Conservation (phyloP, 2,329 filamentous ascomycete genomes). For the Aspergillus sp. region DNA sequence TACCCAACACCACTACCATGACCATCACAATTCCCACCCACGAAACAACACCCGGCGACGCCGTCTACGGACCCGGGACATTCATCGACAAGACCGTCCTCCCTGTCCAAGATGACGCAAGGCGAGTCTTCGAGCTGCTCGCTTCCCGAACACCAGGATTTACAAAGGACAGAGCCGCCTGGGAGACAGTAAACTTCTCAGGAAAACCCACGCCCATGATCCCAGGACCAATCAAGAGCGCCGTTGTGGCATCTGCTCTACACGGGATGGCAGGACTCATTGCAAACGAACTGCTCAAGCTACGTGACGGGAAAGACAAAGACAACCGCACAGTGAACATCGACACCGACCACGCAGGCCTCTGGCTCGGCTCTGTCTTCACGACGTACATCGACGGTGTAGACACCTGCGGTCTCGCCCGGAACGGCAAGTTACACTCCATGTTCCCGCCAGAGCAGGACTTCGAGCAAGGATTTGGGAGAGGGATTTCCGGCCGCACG, state of each 20-base stretch:
- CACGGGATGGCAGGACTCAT: background rate
- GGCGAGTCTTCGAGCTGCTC: constrained; percentile 40
- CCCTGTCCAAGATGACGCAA: constrained; percentile 38
- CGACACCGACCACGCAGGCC: background rate
- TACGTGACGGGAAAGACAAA: background rate
- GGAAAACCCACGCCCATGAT: background rate
- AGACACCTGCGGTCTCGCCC: background rate
- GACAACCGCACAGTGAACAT: background rate
- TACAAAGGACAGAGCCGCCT: constrained; percentile 30
- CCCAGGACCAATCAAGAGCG: background rate
- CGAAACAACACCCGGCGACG: constrained; percentile 17
- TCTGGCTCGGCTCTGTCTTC: background rate
- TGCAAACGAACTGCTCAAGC: background rate
- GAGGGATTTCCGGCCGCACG: constrained; percentile 38
- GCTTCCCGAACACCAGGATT: constrained; percentile 43
- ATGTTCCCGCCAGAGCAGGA: background rate
- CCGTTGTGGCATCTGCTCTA: background rate
- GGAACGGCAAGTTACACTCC: background rate
- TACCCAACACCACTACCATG: background rate
- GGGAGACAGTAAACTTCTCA: background rate
- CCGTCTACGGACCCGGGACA: constrained; percentile 43
- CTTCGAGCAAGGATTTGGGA: constrained; percentile 6
- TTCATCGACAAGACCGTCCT: constrained; percentile 39
- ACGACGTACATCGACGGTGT: background rate
- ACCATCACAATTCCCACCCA: background rate